Percentiles rank a stretch among this genome's conserved stretches.
These are phyloP conservation scores for Aspergillus thermomutatus DNA, from an alignment of 2,329 filamentous ascomycete genomes.

Conservation along the genomic window DNA sequence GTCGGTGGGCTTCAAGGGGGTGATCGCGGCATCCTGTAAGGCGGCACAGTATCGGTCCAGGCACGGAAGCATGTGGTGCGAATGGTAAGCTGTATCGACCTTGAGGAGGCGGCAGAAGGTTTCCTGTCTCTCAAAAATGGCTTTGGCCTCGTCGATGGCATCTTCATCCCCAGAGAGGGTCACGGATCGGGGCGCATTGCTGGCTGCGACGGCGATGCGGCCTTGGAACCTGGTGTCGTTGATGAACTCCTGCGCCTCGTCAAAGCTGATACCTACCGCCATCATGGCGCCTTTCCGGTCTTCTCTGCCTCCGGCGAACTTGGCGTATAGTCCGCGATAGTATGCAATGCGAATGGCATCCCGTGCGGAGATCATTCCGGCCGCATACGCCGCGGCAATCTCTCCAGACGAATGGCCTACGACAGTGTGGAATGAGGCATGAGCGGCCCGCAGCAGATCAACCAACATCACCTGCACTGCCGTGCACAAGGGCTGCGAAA, in stretches of 20 bases:
- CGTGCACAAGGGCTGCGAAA: constrained; percentile 24
- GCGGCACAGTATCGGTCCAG: constrained; percentile 27
- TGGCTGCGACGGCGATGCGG: constrained; percentile 31
- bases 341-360: constrained; percentile 48
- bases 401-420: constrained; percentile 52
- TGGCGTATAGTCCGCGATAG: constrained; percentile 41
- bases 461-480: constrained; percentile 28
- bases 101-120: constrained; percentile 40
- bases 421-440: constrained; percentile 35
- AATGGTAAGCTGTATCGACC: constrained; percentile 46
- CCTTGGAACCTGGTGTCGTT: constrained; percentile 25
- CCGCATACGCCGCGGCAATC: constrained; percentile 52
- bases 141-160: constrained; percentile 30
- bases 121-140: constrained; percentile 30
- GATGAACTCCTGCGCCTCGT: constrained; percentile 34
- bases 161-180: constrained; percentile 45
- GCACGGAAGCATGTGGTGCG: constrained; percentile 40
- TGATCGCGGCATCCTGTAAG: constrained; percentile 10
- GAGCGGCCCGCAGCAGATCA: constrained; percentile 25
- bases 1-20: not conserved
- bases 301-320: constrained; percentile 7
- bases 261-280: constrained; percentile 40
- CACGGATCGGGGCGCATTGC: constrained; percentile 41
- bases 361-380: constrained; percentile 40
- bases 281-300: constrained; percentile 47